These are phyloP conservation scores for barley (Hordeum vulgare) DNA, from an alignment of 176 grass and related monocot species.

Conservation along the genomic window MorexV3_pseudomolecules_assembly NC_058518.1:485070281-485070780, in stretches of 20 bases:
- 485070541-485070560: not conserved
- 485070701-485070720: not conserved
- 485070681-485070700: not conserved
- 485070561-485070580: not conserved
- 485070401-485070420: no score
- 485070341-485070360: not conserved
- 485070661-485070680: conserved; percentile 15
- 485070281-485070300: conserved; percentile 16
- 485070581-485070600: not conserved
- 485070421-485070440: no score
- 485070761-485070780: not conserved
- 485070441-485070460: no score
- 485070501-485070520: no score
- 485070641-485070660: conserved; percentile 14
- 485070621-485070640: not conserved
- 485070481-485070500: no score
- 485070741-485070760: not conserved
- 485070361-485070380: not conserved
- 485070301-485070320: conserved; percentile 9
- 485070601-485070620: not conserved
- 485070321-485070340: not conserved
- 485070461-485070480: no score
- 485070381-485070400: not conserved
- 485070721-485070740: not conserved
- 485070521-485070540: not conserved